A percentile compares a stretch with the other conserved stretches of the same genome.
These are phyloP conservation scores for Huntiella savannae DNA, from an alignment of 2,329 filamentous ascomycete genomes.

Conservation along the genomic window DNA sequence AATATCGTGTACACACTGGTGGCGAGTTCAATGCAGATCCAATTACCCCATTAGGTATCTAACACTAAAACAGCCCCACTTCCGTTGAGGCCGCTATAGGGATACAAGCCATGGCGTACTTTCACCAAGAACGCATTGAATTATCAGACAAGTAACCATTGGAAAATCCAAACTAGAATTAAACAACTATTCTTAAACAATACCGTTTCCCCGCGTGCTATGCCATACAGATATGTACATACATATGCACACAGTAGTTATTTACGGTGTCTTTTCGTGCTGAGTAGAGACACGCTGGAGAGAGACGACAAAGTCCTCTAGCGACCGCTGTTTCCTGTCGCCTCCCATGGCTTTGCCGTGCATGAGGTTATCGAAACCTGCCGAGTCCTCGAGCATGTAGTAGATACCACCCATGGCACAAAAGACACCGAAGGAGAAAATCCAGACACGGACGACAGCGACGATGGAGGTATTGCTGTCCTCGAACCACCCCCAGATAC, in stretches of 20 bases:
- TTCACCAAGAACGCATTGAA: too few species aligned
- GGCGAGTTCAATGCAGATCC: too few species aligned
- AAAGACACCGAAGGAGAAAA: constrained; percentile 81
- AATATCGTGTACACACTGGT: too few species aligned
- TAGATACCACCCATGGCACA: constrained; percentile 55
- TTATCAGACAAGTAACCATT: too few species aligned
- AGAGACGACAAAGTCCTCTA: constrained; percentile 83
- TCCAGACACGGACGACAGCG: constrained; percentile 72
- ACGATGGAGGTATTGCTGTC: constrained; percentile 52
- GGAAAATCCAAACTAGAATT: too few species aligned
- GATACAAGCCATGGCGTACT: too few species aligned
- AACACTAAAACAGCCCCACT: too few species aligned
- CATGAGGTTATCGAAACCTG: constrained; percentile 80
- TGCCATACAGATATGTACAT: too few species aligned
- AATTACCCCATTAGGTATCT: too few species aligned
- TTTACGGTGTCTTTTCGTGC: constrained; percentile 71
- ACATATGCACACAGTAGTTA: constrained; percentile 2
- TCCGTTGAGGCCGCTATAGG: too few species aligned
- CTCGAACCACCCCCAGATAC: constrained; percentile 68
- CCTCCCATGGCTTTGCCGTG: constrained; percentile 72
- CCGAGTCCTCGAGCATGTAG: constrained; percentile 64
- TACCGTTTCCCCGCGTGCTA: too few species aligned
- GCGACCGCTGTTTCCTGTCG: constrained; percentile 62
- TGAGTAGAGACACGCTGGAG: constrained; percentile 80
- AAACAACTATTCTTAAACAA: too few species aligned